A percentile compares a stretch with the other conserved stretches of the same genome.
phyloP scores from a whole-genome alignment of 345 rosid genomes.

The Eutrema heterophyllum region DNA sequence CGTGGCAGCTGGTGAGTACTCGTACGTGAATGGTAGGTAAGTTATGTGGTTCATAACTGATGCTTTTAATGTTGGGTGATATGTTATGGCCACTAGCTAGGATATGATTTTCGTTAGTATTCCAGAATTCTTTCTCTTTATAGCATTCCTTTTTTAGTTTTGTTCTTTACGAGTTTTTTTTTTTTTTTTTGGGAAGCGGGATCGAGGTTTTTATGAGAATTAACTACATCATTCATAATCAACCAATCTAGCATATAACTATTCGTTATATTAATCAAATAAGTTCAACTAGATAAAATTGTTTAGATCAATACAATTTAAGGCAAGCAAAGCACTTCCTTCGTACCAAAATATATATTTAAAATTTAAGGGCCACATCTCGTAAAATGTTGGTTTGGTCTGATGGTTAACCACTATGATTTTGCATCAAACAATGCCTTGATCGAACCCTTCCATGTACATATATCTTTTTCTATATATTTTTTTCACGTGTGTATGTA shows the following conservation, averaged over 20 bases:
- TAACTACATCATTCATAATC: not conserved
- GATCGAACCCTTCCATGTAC: no score
- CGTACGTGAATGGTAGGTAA: constrained; percentile 13
- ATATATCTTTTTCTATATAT: no score
- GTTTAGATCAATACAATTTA: not conserved
- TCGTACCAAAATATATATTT: no score
- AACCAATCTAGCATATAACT: not conserved
- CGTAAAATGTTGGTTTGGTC: no score
- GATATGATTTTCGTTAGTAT: not conserved
- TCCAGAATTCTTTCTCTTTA: not conserved
- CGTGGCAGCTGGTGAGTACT: not conserved
- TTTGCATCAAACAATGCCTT: no score
- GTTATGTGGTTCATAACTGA: constrained; percentile 5
- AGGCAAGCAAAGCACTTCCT: no score
- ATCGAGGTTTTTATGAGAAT: not conserved
- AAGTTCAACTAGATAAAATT: not conserved
- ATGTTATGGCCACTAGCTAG: not conserved
- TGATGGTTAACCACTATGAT: no score
- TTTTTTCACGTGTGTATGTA: no score
- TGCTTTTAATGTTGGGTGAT: not conserved
- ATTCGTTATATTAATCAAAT: not conserved
- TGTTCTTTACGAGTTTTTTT: not conserved
- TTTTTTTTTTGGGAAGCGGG: not conserved
- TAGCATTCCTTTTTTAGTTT: not conserved
- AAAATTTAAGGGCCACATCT: no score